phyloP scores from a whole-genome alignment of 164 flowering plant species.

The Stephania yunnanensis region DNA sequence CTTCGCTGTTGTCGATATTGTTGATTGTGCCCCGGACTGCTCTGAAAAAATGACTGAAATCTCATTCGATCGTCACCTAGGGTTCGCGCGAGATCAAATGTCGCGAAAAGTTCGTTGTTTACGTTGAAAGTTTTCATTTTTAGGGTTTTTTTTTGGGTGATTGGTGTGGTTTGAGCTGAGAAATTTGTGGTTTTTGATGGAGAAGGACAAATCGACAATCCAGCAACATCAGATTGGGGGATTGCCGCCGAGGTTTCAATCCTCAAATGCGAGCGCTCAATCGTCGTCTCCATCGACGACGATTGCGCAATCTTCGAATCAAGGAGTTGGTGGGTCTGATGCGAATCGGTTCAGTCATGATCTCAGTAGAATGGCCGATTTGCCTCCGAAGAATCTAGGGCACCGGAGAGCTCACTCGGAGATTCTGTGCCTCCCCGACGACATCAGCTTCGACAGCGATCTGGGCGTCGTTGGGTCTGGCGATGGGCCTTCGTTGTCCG shows the following conservation, averaged over 20 bases:
- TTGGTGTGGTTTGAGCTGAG: neutral
- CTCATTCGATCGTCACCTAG: neutral
- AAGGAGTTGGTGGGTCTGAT: neutral
- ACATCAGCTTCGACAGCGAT: conserved; percentile 87
- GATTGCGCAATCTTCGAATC: neutral
- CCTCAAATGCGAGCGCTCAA: neutral
- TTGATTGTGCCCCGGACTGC: neutral
- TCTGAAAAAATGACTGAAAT: neutral
- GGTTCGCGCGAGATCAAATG: neutral
- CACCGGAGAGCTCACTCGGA: conserved; percentile 97
- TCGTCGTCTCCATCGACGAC: neutral
- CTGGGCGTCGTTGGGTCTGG: conserved; percentile 80
- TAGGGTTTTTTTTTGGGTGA: neutral
- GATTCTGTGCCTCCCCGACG: conserved; percentile 91
- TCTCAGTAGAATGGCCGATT: conserved; percentile 84
- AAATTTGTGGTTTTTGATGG: neutral
- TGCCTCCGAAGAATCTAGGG: conserved; percentile 67
- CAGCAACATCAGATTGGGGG: neutral
- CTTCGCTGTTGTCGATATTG: neutral
- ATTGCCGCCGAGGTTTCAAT: neutral
- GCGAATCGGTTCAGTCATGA: conserved; percentile 67
- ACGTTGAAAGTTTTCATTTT: too few species aligned
- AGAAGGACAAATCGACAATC: neutral
- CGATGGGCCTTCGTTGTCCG: conserved; percentile 83
- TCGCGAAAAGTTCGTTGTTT: neutral